Evolutionary conservation across 1,284 basidiomycete species (phyloP), one percentile per base, ranked within the genome.

Genomic region (Boletellus deceptivus): DNA sequence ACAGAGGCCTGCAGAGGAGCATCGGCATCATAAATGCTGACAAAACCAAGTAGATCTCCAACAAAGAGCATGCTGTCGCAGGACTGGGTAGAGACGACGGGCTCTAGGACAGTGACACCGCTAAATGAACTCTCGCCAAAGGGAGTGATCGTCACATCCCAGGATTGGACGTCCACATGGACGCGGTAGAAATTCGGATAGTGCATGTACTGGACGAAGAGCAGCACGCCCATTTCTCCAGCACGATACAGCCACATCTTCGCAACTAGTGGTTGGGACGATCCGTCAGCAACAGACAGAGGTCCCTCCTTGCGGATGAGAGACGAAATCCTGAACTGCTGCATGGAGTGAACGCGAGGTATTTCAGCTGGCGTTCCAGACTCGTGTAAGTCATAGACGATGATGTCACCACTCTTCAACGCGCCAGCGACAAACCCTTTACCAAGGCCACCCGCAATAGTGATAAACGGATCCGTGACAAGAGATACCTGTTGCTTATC

Each of bases 41-140:
- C 64, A 43, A 72, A 78, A 3, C 86, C 86, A 17, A 84, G 70
- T 18, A 71, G 65, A 58, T 87, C 82, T 4, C 86, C 85, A 8
- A 68, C 70, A 13, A 87, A 57, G 33, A 86, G 63, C 58, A 86
- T 78, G n/a, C 59, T 55, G 48, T 78, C 74, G 3, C 49, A 60
- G 4, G 63, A 38, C 20, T 64, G 54, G 1, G 37, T 3, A 16
- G 75, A 67, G 60, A 83, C 79, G 48, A 75, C 74, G 2, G 83
- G 77, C 11, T 69, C 62, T 14, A 85, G 36, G 39, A 65, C 62
- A 18, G 74, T 75, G n/a, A 83, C 68, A 10, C 67, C 59, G 2
- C 80, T 80, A 25, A 77, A 74, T 2, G 70, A 64, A 22, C 70
- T 70, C 48, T 84, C 79, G 0, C 84, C 84, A 54, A 84, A 82